Evolutionary conservation across 805 yeast genomes (phyloP).

Genomic region (Kregervanrija delftensis): DNA sequence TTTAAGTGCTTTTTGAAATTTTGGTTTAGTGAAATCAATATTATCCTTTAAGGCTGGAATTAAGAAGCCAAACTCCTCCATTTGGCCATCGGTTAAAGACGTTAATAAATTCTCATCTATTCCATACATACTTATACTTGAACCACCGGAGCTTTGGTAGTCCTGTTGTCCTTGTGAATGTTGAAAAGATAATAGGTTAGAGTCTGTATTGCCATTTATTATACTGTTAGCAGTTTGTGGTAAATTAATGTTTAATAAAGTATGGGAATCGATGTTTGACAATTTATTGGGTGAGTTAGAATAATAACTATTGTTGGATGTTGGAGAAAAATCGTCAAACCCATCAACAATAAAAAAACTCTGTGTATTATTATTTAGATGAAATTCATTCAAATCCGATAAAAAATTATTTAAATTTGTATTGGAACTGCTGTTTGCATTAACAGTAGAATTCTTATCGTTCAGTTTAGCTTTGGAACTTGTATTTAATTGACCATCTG

Average conservation of each 20-base stretch:
- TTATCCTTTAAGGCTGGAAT: conserved; percentile 23
- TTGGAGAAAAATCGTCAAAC: conserved; percentile 20
- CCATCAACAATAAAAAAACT: conserved; percentile 26
- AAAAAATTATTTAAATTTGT: conserved; percentile 6
- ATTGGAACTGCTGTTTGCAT: background rate
- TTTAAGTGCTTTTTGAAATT: conserved; percentile 24
- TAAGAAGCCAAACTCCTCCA: conserved; percentile 17
- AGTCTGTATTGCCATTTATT: background rate
- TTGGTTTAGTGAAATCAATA: conserved; percentile 23
- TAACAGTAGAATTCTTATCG: background rate
- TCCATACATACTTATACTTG: background rate
- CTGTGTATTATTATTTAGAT: conserved; percentile 20
- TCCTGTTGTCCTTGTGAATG: conserved; percentile 12
- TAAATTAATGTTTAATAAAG: background rate
- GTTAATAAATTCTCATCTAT: conserved; percentile 5
- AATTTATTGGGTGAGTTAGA: no score
- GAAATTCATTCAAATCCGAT: conserved; percentile 20
- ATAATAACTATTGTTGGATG: conserved; percentile 4
- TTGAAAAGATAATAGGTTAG: conserved; percentile 9
- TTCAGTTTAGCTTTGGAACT: background rate
- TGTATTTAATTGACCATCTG: conserved; percentile 9
- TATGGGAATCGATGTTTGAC: no score
- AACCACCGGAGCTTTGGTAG: background rate
- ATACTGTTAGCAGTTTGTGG: conserved; percentile 5
- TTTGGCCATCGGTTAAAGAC: conserved; percentile 12